Conservation (phyloP, 495 filamentous ascomycete genomes). For the Monascus purpureus region DNA sequence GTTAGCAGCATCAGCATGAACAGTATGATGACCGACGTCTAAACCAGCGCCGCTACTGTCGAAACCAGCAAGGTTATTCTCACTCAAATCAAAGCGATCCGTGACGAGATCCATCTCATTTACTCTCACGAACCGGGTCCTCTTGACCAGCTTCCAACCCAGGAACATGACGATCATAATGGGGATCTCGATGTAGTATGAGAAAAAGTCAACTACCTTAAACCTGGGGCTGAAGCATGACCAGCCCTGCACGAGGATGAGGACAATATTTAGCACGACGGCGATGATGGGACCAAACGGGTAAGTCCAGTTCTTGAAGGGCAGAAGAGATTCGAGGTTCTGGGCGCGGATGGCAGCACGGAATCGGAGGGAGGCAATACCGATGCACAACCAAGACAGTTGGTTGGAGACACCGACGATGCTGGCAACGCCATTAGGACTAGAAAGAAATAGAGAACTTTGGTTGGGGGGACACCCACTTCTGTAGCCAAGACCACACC, state of each 20-base stretch:
- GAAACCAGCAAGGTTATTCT: slow-evolving; percentile 1
- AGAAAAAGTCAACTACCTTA: slow-evolving; percentile 35
- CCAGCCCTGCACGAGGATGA: slow-evolving; percentile 50
- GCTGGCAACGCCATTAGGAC: slow-evolving; percentile 11
- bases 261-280: slow-evolving; percentile 36
- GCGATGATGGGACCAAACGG: slow-evolving; percentile 39
- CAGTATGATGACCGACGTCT: not conserved
- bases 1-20: not conserved
- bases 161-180: slow-evolving; percentile 38
- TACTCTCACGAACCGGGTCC: slow-evolving; percentile 23
- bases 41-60: not conserved
- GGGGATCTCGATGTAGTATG: slow-evolving; percentile 35
- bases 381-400: slow-evolving; percentile 46
- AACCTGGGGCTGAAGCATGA: slow-evolving; percentile 40
- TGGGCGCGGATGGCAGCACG: slow-evolving; percentile 37
- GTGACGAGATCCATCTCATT: slow-evolving; percentile 37
- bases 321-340: slow-evolving; percentile 41
- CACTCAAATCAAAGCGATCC: slow-evolving; percentile 30
- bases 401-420: slow-evolving; percentile 52
- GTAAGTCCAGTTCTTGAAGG: slow-evolving; percentile 50
- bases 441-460: too few relatives aligned
- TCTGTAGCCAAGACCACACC: slow-evolving; percentile 44
- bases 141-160: slow-evolving; percentile 35
- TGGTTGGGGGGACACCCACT: too few relatives aligned
- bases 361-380: slow-evolving; percentile 45